phyloP scores from a whole-genome alignment of 352 stramenopile genomes.

The Aphanomyces euteiches region DNA sequence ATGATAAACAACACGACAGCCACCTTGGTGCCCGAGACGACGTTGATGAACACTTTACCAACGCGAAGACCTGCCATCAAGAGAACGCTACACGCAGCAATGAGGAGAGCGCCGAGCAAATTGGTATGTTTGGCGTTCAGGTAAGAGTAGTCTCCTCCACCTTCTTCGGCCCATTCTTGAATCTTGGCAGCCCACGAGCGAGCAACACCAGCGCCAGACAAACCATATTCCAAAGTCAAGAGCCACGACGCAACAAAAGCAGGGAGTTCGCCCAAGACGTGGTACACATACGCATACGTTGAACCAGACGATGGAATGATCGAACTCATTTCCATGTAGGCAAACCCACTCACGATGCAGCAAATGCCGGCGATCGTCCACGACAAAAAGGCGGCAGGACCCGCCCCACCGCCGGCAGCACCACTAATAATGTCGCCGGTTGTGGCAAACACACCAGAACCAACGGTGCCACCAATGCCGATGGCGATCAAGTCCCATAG shows the following conservation, averaged over 20 bases:
- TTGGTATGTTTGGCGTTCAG: slow-evolving; percentile 65
- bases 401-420: slow-evolving; percentile 42
- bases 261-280: slow-evolving; percentile 89
- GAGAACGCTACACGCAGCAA: slow-evolving; percentile 40
- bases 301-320: slow-evolving; percentile 84
- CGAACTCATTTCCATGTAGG: slow-evolving; percentile 87
- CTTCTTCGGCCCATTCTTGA: slow-evolving; percentile 45
- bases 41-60: slow-evolving; percentile 87
- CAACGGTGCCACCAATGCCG: slow-evolving; percentile 44
- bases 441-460: slow-evolving; percentile 62
- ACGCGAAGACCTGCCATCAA: slow-evolving; percentile 81
- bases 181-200: slow-evolving; percentile 91
- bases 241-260: slow-evolving; percentile 85
- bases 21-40: slow-evolving; percentile 78
- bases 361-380: slow-evolving; percentile 80
- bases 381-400: slow-evolving; percentile 72
- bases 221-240: slow-evolving; percentile 91
- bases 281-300: slow-evolving; percentile 92
- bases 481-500: slow-evolving; percentile 38
- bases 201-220: slow-evolving; percentile 87
- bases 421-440: slow-evolving; percentile 52
- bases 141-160: slow-evolving; percentile 50
- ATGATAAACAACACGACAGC: slow-evolving; percentile 91
- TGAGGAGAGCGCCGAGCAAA: slow-evolving; percentile 54
- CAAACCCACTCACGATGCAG: slow-evolving; percentile 75